A percentile compares a stretch with the other conserved stretches of the same genome.
Conservation (phyloP, 177 flowering plant species). For the Vitis hybrid region DNA sequence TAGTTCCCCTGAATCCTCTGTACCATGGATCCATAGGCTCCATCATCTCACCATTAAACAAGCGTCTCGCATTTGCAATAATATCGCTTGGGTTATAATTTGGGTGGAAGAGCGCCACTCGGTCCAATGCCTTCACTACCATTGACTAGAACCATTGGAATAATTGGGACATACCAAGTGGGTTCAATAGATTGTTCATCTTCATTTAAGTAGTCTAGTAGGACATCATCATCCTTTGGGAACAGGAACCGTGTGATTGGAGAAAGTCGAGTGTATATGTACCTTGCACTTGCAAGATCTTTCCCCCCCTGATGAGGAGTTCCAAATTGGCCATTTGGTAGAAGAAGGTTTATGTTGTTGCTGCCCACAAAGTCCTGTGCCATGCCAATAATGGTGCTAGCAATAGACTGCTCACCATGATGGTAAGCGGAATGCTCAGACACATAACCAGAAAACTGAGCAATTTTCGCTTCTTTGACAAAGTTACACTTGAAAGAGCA, state of each 20-base stretch:
- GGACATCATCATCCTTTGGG: constrained; percentile 82
- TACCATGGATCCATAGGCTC: constrained; percentile 97
- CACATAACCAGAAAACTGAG: constrained; percentile 89
- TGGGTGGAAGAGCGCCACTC: constrained; percentile 90
- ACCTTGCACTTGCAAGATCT: constrained; percentile 95
- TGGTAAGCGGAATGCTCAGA: constrained; percentile 94
- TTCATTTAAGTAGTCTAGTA: constrained; percentile 80
- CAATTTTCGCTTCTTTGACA: constrained; percentile 70
- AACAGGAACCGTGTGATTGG: constrained; percentile 72
- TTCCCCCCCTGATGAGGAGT: constrained; percentile 87
- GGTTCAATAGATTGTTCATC: constrained; percentile 91
- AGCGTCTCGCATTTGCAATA: constrained; percentile 61
- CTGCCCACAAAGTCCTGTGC: constrained; percentile 91
- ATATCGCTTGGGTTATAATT: constrained; percentile 87
- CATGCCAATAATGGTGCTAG: constrained; percentile 86
- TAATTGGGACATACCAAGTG: constrained; percentile 75
- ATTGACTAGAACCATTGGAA: constrained; percentile 84
- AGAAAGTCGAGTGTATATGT: constrained; percentile 63
- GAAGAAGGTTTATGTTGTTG: constrained; percentile 86
- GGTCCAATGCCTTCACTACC: constrained; percentile 97
- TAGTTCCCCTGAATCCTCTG: constrained; percentile 73
- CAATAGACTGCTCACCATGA: constrained; percentile 92
- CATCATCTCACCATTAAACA: constrained; percentile 68
- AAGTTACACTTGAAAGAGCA: constrained; percentile 84
- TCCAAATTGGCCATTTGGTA: constrained; percentile 86